Evolutionary conservation across 2,329 filamentous ascomycete genomes (phyloP), one percentile per base, ranked within the genome.

Genomic region (Dactylellina cionopaga): DNA sequence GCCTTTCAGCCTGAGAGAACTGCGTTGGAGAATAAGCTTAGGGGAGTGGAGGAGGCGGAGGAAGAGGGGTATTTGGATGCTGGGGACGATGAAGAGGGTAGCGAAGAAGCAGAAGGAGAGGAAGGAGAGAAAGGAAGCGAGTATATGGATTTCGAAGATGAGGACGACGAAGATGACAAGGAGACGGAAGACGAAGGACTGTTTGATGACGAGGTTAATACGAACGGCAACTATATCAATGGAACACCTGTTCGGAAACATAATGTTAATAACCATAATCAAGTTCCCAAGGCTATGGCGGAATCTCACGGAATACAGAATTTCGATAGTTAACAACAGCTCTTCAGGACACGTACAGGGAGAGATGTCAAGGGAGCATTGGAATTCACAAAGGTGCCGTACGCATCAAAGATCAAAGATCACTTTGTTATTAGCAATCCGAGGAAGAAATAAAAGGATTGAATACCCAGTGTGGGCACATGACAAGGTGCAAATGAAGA

Each of bases 1-100:
- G 92, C 92, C 77, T 96, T 98, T 92, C 94, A 98, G 81, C 91
- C 92, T 75, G 93, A 97, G 78, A 93, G 94, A 13, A 89, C 94
- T 71, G 92, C 92, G 62, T 86, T 88, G 58, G 85, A 87, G 2
- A 86, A 90, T 69, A 88, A 87, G 27, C 59, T 77, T 25, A 66
- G 84, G 87, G 82, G 85, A 83, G 63, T 85, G 83, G 75, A 86
- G 86, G 75, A 83, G 86, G 75, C 88, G n/a, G 68, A 86, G 78
- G 80, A 85, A 75, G 81, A 85, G n/a, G n/a, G n/a, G 51, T 82
- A 79, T 74, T 81, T 79, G 74, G 84, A 81, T 78, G 82, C 78
- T 54, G 84, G 85, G 41, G 85, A 85, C 73, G 84, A 85, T 47
- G 83, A 85, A 62, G 83, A 85, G 62, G n/a, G n/a, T n/a, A n/a